Base-by-base conservation (phyloP, 176 grass and related monocot genomes). In the Cenchrus americanus region DNA sequence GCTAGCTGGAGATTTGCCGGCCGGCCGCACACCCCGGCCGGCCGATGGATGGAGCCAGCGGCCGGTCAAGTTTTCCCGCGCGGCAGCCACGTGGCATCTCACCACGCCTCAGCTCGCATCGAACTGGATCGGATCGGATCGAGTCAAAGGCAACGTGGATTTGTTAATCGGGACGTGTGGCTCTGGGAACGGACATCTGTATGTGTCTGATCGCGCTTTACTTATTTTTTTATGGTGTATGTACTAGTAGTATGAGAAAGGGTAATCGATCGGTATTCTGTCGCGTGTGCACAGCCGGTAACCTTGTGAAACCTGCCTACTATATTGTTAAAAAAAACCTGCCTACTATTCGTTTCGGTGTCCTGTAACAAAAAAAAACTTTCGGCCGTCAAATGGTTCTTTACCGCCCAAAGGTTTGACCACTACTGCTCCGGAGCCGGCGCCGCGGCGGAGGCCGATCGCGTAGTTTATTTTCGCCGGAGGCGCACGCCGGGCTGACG, bases 1-100 rank as follows among this genome's bases (percentile, higher is more conserved):
- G 37, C 26, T 64, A 68, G 70, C 70, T 71, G 74, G 75, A 71
- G 54, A 17, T 78, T 41, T 58, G 65, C 79, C 64, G 50, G 79
- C 79, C 65, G 27, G 1, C 27, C 27, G 27, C 27, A 2, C 34
- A 37, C 34, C 34, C 34, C 34, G 15, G 15, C 9, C 15, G 14
- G 43, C 46, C 26, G 54, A 17, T 12, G 8, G 47, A 26, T 14
- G 18, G 41, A 63, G 73, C 40, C 15, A 75, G 10, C 47, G 71
- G 13, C 47, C 71, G 40, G 78, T 87, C 70, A 87, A 81, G 15
- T 22, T 46, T 10, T 2, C 12, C 26, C 19, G 60, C 68, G 0
- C 8, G 5, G 7, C 70, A 1, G 61, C 70, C 78, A 60, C 69
- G 5, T 22, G 78, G 70, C 50, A 27, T 4, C 32, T 5, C 5